Evolutionary conservation across 2,329 filamentous ascomycete species (phyloP), one percentile per base, ranked within the genome.

Genomic region (Hyphodiscus sp.): DNA sequence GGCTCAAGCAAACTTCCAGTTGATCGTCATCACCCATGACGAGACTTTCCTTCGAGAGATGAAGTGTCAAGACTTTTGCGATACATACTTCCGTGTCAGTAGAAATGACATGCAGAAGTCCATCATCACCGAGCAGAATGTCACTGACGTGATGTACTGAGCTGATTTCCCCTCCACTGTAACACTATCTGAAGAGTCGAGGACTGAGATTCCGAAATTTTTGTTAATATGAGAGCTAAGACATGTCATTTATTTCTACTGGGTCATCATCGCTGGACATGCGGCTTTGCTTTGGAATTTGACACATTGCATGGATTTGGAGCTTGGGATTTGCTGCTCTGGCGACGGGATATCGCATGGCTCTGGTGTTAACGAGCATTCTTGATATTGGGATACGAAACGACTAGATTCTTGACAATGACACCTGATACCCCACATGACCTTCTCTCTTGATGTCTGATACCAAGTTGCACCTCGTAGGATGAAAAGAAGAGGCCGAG

Each of bases 1-100:
- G 68, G 82, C 86, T 57, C 94, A 99, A 77, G 81, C 84, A 52
- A 99, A 99, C 69, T 96, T 99, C 71, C 95, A 99, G 75, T 82
- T 99, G 52, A 94, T 99, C 67, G 89, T 99, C 66, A 99, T 99
- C 70, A 99, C 94, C 4, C 94, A 99, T 76, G 94, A 99, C 72
- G 95, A 97, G 73, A 90, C 96, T 66, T 99, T 99, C 65, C 68
- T 99, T 67, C 81, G 87, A 51, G 83, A 91, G 66, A 99, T 99
- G 94, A 85, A 91, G 62, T 96, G 91, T 69, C 86, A 84, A 20
- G 92, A 99, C 62, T 97, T 95, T 67, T 89, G 87, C 59, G 94
- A 97, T 70, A 83, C 86, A 60, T 99, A 96, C 69, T 97, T 88
- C 72, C 83, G 91, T 4, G 88, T 99, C 11, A 86, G 81, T 57